Evolutionary conservation across 2,329 filamentous ascomycete species (phyloP), one percentile per base, ranked within the genome.

Genomic region (Fusarium tjaetaba): DNA sequence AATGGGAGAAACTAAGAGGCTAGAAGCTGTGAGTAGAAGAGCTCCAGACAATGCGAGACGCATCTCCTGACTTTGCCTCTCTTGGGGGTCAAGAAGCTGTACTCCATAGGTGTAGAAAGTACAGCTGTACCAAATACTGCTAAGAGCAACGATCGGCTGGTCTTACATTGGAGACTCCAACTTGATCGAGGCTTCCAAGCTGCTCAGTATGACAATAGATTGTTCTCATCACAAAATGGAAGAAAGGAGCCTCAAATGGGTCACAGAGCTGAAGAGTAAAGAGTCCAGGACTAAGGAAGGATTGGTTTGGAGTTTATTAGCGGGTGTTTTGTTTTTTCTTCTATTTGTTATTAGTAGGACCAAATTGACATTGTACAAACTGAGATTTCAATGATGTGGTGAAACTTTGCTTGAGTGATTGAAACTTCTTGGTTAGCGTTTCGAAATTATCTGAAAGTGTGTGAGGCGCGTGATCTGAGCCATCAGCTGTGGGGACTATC

Each of bases 251-350:
- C 6, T 26, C 11, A 4, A 8, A 5, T 18, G 11, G n/a, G 7
- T 13, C 24, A 26, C 0, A 43, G 2, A 4, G 11, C 15, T 24
- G 2, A 0, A 16, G 10, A 4, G n/a, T 18, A 7, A 9, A 26
- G 11, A 18, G 18, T 7, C 5, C 5, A 11, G 6, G 13, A 3
- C 13, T 8, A n/a, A 15, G 10, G n/a, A 8, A 4, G 15, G 8
- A 18, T 26, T 18, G 5, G 16, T 9, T 41, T 41, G 4, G 22
- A n/a, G 13, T 41, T 20, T 20, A 2, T 39, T 7, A 11, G 18
- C 18, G 22, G 14, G 22, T 5, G 2, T 24, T 18, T 43, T 18
- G 7, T 13, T 0, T 43, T 13, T 26, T 18, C 0, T 3, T 18
- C 11, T 24, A 24, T 18, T 18, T 43, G 8, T 16, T 24, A 15